Percentiles rank a stretch among this genome's conserved stretches.
phyloP scores from a whole-genome alignment of 352 stramenopile species.

The Pelagophyceae sp. region DNA sequence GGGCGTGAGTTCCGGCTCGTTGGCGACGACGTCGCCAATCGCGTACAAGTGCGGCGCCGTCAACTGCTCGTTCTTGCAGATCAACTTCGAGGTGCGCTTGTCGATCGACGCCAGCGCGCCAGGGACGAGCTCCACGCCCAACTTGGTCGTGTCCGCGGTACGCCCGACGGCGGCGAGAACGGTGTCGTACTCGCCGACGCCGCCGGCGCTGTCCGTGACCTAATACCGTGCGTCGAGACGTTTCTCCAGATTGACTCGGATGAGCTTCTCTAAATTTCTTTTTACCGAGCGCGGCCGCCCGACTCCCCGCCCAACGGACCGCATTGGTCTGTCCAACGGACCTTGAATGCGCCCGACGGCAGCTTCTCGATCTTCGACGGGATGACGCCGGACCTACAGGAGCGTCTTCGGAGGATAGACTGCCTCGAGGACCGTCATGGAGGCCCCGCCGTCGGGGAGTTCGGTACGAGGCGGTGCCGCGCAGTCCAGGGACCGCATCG shows the following conservation, averaged over 20 bases:
- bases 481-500: too few relatives aligned
- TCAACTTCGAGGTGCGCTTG: constrained; percentile 57
- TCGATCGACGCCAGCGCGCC: background rate
- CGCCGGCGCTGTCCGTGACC: constrained; percentile 59
- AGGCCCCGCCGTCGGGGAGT: too few relatives aligned
- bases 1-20: constrained; percentile 87
- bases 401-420: too few relatives aligned
- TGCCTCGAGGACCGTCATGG: too few relatives aligned
- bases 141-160: constrained; percentile 68
- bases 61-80: constrained; percentile 70
- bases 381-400: too few relatives aligned
- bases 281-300: too few relatives aligned
- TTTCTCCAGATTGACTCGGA: too few relatives aligned
- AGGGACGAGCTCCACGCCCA: constrained; percentile 64
- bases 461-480: too few relatives aligned
- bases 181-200: constrained; percentile 86
- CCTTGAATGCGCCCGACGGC: constrained; percentile 43
- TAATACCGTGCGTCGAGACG: too few relatives aligned
- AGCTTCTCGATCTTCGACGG: constrained; percentile 77
- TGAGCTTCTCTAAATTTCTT: too few relatives aligned
- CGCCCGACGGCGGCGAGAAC: constrained; percentile 87
- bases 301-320: too few relatives aligned
- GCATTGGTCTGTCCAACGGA: too few relatives aligned
- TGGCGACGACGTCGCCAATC: constrained; percentile 90
- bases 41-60: constrained; percentile 88